Evolutionary conservation across 768 basidiomycete genomes (phyloP).

Genomic region (Botryobasidium botryosum): DNA sequence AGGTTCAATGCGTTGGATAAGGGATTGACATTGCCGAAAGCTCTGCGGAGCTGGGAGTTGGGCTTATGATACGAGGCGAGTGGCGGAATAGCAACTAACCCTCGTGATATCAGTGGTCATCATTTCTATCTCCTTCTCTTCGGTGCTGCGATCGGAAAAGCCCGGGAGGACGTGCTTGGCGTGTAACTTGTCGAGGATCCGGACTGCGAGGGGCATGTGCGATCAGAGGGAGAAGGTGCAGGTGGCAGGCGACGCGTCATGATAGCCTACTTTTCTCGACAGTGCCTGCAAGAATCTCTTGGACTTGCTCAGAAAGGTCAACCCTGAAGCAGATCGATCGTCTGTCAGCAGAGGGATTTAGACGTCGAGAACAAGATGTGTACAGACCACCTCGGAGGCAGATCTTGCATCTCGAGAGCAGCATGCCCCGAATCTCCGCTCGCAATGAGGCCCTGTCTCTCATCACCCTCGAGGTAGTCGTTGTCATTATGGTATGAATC

Average conservation of each 20-base stretch:
- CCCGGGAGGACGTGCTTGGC: conserved; percentile 93
- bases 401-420: conserved; percentile 32
- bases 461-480: conserved; percentile 25
- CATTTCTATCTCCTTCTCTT: conserved; percentile 85
- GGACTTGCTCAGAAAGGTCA: conserved; percentile 79
- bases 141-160: conserved; percentile 83
- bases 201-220: conserved; percentile 32
- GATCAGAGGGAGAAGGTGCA: background rate
- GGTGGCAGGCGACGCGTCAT: background rate
- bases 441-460: conserved; percentile 45
- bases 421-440: conserved; percentile 21
- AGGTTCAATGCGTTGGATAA: conserved; percentile 67
- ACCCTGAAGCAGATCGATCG: conserved; percentile 35
- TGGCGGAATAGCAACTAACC: conserved; percentile 26
- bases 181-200: conserved; percentile 84
- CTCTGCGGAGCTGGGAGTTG: conserved; percentile 26
- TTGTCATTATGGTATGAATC: conserved; percentile 33
- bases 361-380: conserved; percentile 7
- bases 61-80: background rate
- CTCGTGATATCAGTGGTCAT: conserved; percentile 78
- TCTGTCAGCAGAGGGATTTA: background rate
- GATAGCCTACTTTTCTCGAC: conserved; percentile 57
- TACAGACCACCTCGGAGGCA: conserved; percentile 77
- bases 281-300: conserved; percentile 50
- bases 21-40: conserved; percentile 36